Percentiles rank a stretch among this genome's conserved stretches.
These are phyloP conservation scores for Yamadazyma phyllophila DNA, from an alignment of 805 yeast species.

Conservation along the genomic window DNA sequence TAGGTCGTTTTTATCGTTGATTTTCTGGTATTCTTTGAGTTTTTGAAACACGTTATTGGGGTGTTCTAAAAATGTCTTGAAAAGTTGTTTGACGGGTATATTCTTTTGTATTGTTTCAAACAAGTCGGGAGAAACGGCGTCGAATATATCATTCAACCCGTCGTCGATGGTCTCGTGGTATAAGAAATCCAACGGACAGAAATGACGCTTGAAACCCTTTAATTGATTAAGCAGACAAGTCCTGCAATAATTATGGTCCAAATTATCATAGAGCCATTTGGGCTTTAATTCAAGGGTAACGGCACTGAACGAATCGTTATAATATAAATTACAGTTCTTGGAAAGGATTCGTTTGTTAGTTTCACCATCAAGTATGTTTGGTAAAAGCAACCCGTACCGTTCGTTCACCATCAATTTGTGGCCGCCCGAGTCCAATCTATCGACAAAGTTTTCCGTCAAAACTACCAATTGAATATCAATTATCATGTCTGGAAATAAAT, in stretches of 20 bases:
- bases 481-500: constrained; percentile 27
- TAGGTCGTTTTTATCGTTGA: constrained; percentile 30
- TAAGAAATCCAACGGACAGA: constrained; percentile 49
- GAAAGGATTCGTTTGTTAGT: constrained; percentile 27
- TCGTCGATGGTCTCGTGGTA: constrained; percentile 26
- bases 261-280: constrained; percentile 55
- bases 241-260: constrained; percentile 46
- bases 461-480: constrained; percentile 32
- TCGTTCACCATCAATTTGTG: constrained; percentile 35
- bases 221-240: constrained; percentile 53
- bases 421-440: constrained; percentile 25
- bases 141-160: constrained; percentile 35
- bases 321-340: constrained; percentile 35
- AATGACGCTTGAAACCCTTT: constrained; percentile 32
- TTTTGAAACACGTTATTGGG: constrained; percentile 33
- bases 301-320: constrained; percentile 14
- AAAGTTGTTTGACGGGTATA: constrained; percentile 35
- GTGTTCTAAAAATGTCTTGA: constrained; percentile 29
- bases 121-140: constrained; percentile 19
- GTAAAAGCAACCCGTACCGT: constrained; percentile 42
- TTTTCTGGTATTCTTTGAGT: constrained; percentile 32
- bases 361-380: constrained; percentile 37
- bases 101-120: constrained; percentile 21
- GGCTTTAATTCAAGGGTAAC: constrained; percentile 54
- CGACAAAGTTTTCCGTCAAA: constrained; percentile 29